Conservation (phyloP, 2,329 filamentous ascomycete genomes). For the Amylocarpus encephaloides region DNA sequence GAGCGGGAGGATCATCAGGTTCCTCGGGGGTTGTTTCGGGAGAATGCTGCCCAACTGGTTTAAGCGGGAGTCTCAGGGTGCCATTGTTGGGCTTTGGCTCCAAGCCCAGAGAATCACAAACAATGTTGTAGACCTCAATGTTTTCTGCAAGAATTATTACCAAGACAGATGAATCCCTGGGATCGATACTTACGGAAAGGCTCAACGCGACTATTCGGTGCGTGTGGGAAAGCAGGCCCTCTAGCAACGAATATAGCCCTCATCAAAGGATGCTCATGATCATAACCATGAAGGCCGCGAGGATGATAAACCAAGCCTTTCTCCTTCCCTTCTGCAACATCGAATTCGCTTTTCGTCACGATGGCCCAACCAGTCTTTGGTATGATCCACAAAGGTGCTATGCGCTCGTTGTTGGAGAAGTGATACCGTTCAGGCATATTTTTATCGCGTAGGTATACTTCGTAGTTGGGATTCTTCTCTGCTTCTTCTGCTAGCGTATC, state of each 20-base stretch:
- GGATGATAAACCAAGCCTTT: conserved; percentile 68
- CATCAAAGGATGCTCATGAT: conserved; percentile 93
- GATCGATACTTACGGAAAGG: conserved; percentile 65
- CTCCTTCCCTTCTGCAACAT: conserved; percentile 60
- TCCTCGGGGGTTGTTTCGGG: conserved; percentile 41
- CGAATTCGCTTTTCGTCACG: conserved; percentile 71
- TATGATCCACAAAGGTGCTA: conserved; percentile 91
- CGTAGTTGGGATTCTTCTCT: conserved; percentile 60
- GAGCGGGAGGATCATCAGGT: conserved; percentile 44
- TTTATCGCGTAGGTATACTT: conserved; percentile 79
- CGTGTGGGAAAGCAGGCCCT: conserved; percentile 86
- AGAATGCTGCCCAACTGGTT: conserved; percentile 41
- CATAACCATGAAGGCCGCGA: conserved; percentile 85
- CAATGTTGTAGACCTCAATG: conserved; percentile 87
- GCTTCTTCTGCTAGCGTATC: conserved; percentile 50
- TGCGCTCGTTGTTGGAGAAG: conserved; percentile 80
- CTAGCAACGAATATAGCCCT: conserved; percentile 88
- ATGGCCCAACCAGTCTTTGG: conserved; percentile 92
- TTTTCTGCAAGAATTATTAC: conserved; percentile 59
- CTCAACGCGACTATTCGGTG: conserved; percentile 70
- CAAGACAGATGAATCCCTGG: background rate
- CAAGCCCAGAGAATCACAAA: conserved; percentile 81
- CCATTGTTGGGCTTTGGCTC: conserved; percentile 77
- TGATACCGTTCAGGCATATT: conserved; percentile 93
- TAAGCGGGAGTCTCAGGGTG: conserved; percentile 66